These are phyloP conservation scores for Aspergillus latus DNA, from an alignment of 2,329 filamentous ascomycete species.

Conservation along the genomic window DNA sequence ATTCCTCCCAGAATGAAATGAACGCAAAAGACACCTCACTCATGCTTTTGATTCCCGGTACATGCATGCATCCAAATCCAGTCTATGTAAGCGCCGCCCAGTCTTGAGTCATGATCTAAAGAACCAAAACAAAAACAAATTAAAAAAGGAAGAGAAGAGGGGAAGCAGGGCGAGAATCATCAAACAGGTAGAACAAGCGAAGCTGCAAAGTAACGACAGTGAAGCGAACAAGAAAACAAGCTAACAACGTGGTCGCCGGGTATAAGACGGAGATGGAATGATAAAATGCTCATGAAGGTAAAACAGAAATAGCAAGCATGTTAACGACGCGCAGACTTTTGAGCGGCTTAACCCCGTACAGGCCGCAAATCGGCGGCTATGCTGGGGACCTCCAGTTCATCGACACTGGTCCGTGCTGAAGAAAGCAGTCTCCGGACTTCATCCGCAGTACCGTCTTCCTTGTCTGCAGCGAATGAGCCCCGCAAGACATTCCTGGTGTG, in stretches of 20 bases:
- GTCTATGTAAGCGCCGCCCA: slow-evolving; percentile 39
- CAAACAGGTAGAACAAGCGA: neutral
- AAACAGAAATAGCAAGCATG: neutral
- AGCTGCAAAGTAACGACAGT: slow-evolving; percentile 8
- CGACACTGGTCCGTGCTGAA: slow-evolving; percentile 35
- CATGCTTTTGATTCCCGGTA: slow-evolving; percentile 30
- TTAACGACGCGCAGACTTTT: neutral
- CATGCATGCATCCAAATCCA: slow-evolving; percentile 35
- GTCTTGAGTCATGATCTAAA: slow-evolving; percentile 26
- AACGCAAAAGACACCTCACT: slow-evolving; percentile 19
- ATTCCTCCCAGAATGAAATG: slow-evolving; percentile 18
- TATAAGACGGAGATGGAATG: slow-evolving; percentile 20
- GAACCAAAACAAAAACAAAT: slow-evolving; percentile 12
- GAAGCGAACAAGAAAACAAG: slow-evolving; percentile 9
- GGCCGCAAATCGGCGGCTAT: slow-evolving; percentile 17
- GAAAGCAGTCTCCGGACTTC: slow-evolving; percentile 40
- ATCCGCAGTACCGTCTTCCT: slow-evolving; percentile 28
- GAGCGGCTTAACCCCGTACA: slow-evolving; percentile 10
- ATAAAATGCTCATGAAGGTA: slow-evolving; percentile 11
- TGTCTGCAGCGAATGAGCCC: slow-evolving; percentile 23
- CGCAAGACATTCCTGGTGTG: slow-evolving; percentile 24
- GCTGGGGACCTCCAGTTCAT: slow-evolving; percentile 32
- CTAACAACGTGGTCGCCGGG: slow-evolving; percentile 8
- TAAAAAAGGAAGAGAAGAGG: slow-evolving; percentile 1
- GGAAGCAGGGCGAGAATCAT: neutral